Base-by-base conservation (phyloP, 202 grass and related monocot species). In the Bolboschoenoplectus hybrid region DNA sequence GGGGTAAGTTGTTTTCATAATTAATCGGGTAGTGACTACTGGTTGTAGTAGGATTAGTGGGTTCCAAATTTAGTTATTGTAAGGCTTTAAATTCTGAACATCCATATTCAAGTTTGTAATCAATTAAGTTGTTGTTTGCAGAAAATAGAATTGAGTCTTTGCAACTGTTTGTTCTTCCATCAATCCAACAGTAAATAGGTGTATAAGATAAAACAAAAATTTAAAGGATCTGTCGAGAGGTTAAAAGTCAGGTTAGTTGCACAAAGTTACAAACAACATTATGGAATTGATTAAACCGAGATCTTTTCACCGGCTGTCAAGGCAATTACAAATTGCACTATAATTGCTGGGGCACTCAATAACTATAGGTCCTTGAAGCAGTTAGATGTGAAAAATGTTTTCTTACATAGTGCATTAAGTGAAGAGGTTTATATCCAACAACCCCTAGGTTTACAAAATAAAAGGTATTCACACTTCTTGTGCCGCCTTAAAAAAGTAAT, bases 161-260 rank as follows among this genome's bases (percentile, higher is more conserved):
- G n/a, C n/a, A n/a, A n/a, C n/a, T n/a, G n/a, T n/a, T n/a, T n/a
- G n/a, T n/a, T n/a, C n/a, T n/a, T n/a, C n/a, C n/a, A n/a, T n/a
- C n/a, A n/a, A n/a, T n/a, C n/a, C n/a, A n/a, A n/a, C n/a, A n/a
- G 82, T n/a, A 85, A 85, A 39, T 72, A 65, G 82, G 82, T 85
- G 9, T 85, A 57, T 52, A 85, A 72, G 20, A n/a, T 73, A 4
- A 85, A 72, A 20, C 40, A 39, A 9, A 55, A 16, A 9, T 17
- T 17, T 3, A 43, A 84, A 66, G 60, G 81, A 19, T 50, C 43
- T 1, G 19, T 82, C 17, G 26, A 82, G 1, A 12, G 81, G 11
- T 60, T 51, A 4, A 85, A 85, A 85, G 82, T 47, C 17, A 6
- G 82, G 3, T 53, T 67, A 7, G 60, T 85, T 13, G 63, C 66